Conservation (phyloP, 1,284 basidiomycete genomes). For the Fomitiporia mediterranea region DNA sequence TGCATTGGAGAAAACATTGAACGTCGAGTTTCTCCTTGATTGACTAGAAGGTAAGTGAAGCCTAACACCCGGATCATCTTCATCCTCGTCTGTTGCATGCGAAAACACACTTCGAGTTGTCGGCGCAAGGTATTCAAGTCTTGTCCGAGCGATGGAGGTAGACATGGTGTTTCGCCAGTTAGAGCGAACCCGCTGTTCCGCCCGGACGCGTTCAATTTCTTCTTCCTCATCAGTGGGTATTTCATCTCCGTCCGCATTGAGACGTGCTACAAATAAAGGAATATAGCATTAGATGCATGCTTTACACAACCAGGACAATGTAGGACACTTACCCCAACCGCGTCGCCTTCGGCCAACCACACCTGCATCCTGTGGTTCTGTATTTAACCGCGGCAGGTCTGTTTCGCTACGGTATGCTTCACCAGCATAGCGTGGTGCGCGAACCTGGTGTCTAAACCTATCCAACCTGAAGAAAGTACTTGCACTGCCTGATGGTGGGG, state of each 20-base stretch:
- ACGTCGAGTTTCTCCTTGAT: neutral
- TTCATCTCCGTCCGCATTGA: conserved; percentile 54
- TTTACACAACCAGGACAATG: conserved; percentile 3
- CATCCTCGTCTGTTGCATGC: conserved; percentile 1
- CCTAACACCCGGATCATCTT: neutral
- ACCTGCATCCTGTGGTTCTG: neutral
- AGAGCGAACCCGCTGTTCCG: conserved; percentile 14
- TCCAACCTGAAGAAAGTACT: neutral
- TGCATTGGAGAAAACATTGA: neutral
- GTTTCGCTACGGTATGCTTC: conserved; percentile 1
- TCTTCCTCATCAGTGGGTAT: conserved; percentile 49
- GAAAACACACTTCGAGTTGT: conserved; percentile 12
- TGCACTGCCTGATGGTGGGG: no score
- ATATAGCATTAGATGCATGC: conserved; percentile 15
- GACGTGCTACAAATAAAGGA: conserved; percentile 36
- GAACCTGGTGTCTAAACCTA: neutral
- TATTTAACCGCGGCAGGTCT: conserved; percentile 1
- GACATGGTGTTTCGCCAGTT: conserved; percentile 15
- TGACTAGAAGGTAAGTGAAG: conserved; percentile 1
- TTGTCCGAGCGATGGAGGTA: conserved; percentile 20
- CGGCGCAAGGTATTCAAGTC: conserved; percentile 12
- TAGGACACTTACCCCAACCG: conserved; percentile 45
- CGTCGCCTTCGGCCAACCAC: conserved; percentile 31
- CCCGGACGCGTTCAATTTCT: conserved; percentile 35
- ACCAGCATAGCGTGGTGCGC: no score